Evolutionary conservation across 192 early-diverging fungal genomes (phyloP).

Genomic region (Dimargaris xerosporica): DNA sequence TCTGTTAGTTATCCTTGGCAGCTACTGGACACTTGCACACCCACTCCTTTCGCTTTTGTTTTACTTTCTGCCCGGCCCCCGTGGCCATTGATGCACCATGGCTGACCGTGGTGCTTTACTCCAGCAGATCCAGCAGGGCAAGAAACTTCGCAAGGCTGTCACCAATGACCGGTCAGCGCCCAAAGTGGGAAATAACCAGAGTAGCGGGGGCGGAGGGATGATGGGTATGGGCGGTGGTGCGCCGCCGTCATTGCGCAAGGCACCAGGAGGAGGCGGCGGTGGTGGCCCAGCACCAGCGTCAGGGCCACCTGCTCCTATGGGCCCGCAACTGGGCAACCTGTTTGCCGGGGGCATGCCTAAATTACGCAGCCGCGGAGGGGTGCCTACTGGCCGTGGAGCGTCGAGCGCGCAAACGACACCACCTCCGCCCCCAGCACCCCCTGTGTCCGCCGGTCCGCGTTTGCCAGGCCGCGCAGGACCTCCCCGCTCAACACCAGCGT

Average conservation of each 20-base stretch:
- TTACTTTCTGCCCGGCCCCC: no score
- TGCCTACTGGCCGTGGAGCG: constrained; percentile 25
- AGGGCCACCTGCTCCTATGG: not conserved
- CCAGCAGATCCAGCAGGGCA: constrained; percentile 57
- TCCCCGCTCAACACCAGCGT: not conserved
- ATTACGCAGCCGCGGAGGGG: constrained; percentile 37
- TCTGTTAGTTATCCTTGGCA: no score
- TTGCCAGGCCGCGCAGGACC: not conserved
- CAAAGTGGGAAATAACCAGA: constrained; percentile 19
- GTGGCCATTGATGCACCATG: constrained; percentile 14
- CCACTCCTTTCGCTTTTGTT: no score
- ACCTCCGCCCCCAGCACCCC: not conserved
- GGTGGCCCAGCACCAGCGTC: not conserved
- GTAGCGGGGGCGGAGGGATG: constrained; percentile 27
- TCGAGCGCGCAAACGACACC: not conserved
- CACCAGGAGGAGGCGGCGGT: constrained; percentile 12
- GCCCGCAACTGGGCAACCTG: constrained; percentile 31
- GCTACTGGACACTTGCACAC: no score
- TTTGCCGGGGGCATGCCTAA: constrained; percentile 59
- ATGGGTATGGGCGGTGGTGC: constrained; percentile 19
- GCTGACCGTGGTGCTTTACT: constrained; percentile 39
- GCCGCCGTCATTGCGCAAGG: constrained; percentile 13
- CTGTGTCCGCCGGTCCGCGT: not conserved
- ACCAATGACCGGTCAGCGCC: constrained; percentile 62
- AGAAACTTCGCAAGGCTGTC: constrained; percentile 41